Evolutionary conservation across 306 rosid genomes (phyloP), one percentile per base, ranked within the genome.

Genomic region (Trichosanthes cucumerina): DNA sequence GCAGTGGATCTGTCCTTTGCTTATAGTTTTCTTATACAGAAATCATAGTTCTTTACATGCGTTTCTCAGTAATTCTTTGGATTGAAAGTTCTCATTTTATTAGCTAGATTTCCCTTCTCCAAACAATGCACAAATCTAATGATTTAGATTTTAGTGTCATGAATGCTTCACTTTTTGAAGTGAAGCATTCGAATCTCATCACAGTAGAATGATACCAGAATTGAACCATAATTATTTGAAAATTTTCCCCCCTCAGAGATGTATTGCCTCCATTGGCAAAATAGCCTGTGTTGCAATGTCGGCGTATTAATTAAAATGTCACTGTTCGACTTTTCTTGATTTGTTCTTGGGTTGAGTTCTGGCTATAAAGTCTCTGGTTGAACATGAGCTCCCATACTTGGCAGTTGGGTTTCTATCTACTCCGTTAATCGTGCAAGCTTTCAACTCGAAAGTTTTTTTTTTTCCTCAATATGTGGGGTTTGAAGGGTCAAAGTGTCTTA

Each of bases 1-100:
- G 59, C 41, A 15, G 7, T 7, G 58, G 6, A 2, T 34, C 18
- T 33, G 46, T 34, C 44, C 71, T 74, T 31, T 50, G 43, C 78
- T 15, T 52, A 74, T 74, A 31, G 62, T 74, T 50, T 50, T 52
- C 47, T 52, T 74, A 74, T 53, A 74, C 78, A 74, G 63, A 74
- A 33, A 74, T 31, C 58, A 74, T 28, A 74, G 78, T 50, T 24
- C 34, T 0, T 74, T 74, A 31, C 59, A 46, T 73, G 58, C 53
- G 16, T 49, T 73, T 73, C 34, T 33, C 43, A 28, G 77, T 73
- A 73, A 73, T 47, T 73, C 57, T 47, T 73, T 73, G 59, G 18
- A 47, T 28, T 47, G 59, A 47, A 43, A 47, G 77, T 70, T 70
- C 7, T 72, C 15, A 72, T 72, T 72, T 24, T 28, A 49, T 49